Evolutionary conservation across 192 early-diverging fungal species (phyloP), one percentile per base, ranked within the genome.

Genomic region (Coemansia sp.): DNA sequence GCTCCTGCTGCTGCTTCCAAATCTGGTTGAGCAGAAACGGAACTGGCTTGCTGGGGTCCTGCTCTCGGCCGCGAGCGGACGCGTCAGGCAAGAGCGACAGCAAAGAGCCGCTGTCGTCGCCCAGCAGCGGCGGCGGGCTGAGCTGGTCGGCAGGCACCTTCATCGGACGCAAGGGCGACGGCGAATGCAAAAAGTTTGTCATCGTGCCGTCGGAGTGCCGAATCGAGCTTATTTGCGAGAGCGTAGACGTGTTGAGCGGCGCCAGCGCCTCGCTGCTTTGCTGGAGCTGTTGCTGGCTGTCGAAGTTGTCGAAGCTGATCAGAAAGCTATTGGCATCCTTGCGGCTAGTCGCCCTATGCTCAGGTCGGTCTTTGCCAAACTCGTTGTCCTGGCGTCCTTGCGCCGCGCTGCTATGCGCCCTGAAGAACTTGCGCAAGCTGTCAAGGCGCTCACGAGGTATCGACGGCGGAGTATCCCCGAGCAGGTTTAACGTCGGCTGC

Each of bases 221-320:
- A 15, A 76, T 70, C 27, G 74, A 67, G 54, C 68, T 71, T 4
- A 77, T 41, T 38, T 77, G 74, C 14, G 68, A 71, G n/a, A 77
- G 38, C 31, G 45, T 49, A 6, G 61, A 59, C 8, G 53, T 56
- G 53, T 32, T 56, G 3, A 37, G 41, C 5, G 59, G 68, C 35
- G 31, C 53, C 32, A n/a, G 39, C 3, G 17, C 54, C 11, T 60
- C 38, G 17, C 45, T 29, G 66, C 47, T 60, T 8, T 24, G n/a
- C 54, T 45, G 65, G 32, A 57, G 63, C 19, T 61, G 32, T 20
- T 20, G 11, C 54, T 45, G 65, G 41, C 57, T 59, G 36, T 67
- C 42, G 7, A 39, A 47, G 6, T 29, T 45, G 19, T 70, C 68
- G 63, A 70, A 66, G 51, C 57, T 63, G 35, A 68, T 57, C 12